Percentiles rank a stretch among this genome's conserved stretches.
These are phyloP conservation scores for Citrus reticulata DNA, from an alignment of 345 rosid species.

Conservation along the genomic window DNA sequence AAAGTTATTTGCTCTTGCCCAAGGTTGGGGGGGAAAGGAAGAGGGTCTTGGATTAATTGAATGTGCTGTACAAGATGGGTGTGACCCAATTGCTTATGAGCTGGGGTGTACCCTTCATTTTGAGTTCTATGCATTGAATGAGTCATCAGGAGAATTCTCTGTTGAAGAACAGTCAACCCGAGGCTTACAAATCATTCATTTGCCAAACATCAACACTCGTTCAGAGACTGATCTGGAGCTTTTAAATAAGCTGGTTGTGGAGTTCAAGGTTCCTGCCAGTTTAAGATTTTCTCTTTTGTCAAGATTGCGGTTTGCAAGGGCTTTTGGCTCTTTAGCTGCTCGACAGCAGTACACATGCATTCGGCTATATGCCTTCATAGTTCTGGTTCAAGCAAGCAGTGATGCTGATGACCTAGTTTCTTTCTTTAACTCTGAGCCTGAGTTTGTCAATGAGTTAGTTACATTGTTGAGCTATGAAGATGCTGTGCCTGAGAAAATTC, in stretches of 20 bases:
- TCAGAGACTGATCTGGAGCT: constrained; percentile 79
- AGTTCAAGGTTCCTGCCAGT: constrained; percentile 69
- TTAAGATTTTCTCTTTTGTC: constrained; percentile 83
- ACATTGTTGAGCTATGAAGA: constrained; percentile 77
- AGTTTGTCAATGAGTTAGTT: constrained; percentile 85
- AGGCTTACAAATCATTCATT: constrained; percentile 79
- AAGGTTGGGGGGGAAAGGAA: constrained; percentile 99
- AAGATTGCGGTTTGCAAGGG: constrained; percentile 89
- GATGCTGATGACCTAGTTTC: constrained; percentile 75
- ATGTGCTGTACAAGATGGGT: constrained; percentile 58
- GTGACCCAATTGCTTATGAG: constrained; percentile 68
- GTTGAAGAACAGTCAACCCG: constrained; percentile 39
- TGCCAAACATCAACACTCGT: constrained; percentile 41
- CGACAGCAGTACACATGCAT: constrained; percentile 89
- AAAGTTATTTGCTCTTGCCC: constrained; percentile 85
- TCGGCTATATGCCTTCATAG: constrained; percentile 87
- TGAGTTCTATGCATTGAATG: constrained; percentile 75
- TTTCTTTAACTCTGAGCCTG: constrained; percentile 90
- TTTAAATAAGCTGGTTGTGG: constrained; percentile 61
- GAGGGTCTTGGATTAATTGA: constrained; percentile 92
- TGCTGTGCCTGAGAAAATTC: constrained; percentile 82
- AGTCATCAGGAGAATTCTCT: constrained; percentile 28
- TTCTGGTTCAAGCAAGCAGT: constrained; percentile 83
- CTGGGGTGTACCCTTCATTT: constrained; percentile 92
- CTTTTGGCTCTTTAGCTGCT: constrained; percentile 68